These are phyloP conservation scores for Fusarium circinatum DNA, from an alignment of 2,329 filamentous ascomycete species.

Conservation along the genomic window DNA sequence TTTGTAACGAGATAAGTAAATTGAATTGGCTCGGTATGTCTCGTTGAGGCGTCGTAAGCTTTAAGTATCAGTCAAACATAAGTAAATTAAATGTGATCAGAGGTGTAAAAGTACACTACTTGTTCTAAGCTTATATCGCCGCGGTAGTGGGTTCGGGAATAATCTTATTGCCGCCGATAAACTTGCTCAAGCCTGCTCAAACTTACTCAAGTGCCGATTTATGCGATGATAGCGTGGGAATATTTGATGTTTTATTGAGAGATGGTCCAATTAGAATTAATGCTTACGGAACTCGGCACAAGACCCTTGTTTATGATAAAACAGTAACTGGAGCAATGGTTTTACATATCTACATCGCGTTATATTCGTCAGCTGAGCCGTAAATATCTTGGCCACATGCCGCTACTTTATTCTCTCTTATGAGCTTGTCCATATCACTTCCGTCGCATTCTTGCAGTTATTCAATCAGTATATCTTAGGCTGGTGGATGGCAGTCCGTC, in stretches of 20 bases:
- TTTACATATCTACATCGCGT: neutral
- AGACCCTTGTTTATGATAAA: neutral
- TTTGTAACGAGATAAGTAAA: neutral
- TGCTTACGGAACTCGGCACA: neutral
- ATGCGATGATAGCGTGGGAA: neutral
- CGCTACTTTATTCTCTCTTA: accelerated
- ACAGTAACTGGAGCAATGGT: too few species aligned
- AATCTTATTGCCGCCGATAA: neutral
- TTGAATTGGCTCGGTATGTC: too few species aligned
- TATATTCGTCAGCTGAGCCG: neutral
- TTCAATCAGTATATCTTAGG: neutral
- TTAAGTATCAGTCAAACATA: too few species aligned
- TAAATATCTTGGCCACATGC: neutral
- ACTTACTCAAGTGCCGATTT: neutral
- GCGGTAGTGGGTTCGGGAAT: neutral
- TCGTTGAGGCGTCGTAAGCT: too few species aligned
- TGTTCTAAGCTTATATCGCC: neutral
- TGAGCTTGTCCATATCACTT: neutral
- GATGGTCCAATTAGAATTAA: neutral
- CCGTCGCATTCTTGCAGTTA: accelerated
- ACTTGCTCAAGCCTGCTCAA: slow-evolving; percentile 8
- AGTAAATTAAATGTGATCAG: neutral
- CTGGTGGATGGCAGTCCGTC: neutral
- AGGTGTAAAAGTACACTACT: neutral
- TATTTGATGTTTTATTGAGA: neutral